Base-by-base conservation (phyloP, 495 filamentous ascomycete genomes). In the Friedmanniomyces endolithicus region DNA sequence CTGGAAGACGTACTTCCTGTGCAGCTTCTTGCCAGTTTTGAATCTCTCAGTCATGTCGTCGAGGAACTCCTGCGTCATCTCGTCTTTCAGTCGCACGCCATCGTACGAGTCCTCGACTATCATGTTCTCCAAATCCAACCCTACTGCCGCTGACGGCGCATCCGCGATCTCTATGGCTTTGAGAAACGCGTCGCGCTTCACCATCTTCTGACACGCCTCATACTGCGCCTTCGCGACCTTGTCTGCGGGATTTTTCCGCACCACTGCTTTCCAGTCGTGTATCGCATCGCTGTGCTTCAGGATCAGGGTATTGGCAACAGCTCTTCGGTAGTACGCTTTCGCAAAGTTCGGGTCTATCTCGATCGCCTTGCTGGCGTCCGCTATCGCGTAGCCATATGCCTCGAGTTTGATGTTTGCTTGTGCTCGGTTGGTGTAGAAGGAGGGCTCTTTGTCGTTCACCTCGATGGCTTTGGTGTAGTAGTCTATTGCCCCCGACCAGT, bases 331-430 rank as follows among this genome's bases (percentile, higher is more conserved):
- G 73, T 94, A 97, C 29, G 92, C 94, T 81, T 95, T 95, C 64
- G 86, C 76, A 65, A 92, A 88, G 65, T 74, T 75, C n/a, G 86
- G 78, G 65, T 97, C 87, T 46, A 97, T 74, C 64, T 95, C 89
- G 63, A 96, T 82, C 19, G 94, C 90, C 70, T 86, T 89, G n/a
- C 85, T 85, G 24, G 92, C 94, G 72, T 99, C 92, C 23, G 84
- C 75, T 58, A 96, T 84, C 11, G 92, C 89, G 69, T 87, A 89
- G 14, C 92, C 92, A 69, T 88, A 95, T 24, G 90, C 77, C 71
- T 99, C 92, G 50, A 90, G 81, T 75, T 96, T 97, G 68, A 96
- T 88, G 67, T 99, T 79, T 52, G 87, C 85, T 87, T 95, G 90
- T 35, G 94, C 90, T 63, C 92, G 72, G 71, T 99, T 99, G 63